phyloP scores from a whole-genome alignment of 805 yeast species.

The Teunomyces atbi region DNA sequence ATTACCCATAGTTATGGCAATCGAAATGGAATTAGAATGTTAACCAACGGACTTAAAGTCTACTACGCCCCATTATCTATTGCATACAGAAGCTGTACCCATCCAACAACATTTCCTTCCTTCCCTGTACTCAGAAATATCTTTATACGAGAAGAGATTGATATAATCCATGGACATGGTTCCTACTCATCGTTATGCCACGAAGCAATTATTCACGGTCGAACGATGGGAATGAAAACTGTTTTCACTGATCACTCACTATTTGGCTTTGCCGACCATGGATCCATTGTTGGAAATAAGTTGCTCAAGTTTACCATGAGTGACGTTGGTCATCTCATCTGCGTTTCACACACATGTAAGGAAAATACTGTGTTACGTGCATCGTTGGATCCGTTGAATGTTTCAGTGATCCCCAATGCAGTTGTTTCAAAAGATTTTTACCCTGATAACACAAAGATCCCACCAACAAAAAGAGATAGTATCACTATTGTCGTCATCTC shows the following conservation, averaged over 20 bases:
- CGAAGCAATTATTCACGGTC: constrained; percentile 88
- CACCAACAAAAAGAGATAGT: constrained; percentile 19
- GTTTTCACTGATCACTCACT: constrained; percentile 95
- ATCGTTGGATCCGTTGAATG: constrained; percentile 68
- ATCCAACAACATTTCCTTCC: constrained; percentile 85
- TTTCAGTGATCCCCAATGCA: constrained; percentile 95
- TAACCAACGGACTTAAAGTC: constrained; percentile 89
- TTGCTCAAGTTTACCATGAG: constrained; percentile 76
- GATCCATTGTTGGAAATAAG: constrained; percentile 83
- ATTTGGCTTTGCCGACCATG: constrained; percentile 88
- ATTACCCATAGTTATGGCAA: constrained; percentile 87
- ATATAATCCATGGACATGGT: constrained; percentile 95
- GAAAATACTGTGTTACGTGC: constrained; percentile 93
- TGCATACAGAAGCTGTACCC: constrained; percentile 77
- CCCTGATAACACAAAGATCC: constrained; percentile 33
- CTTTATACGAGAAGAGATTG: constrained; percentile 77
- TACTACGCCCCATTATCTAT: constrained; percentile 84
- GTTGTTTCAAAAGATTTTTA: constrained; percentile 78
- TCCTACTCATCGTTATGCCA: constrained; percentile 82
- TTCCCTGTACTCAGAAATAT: constrained; percentile 86
- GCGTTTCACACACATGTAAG: constrained; percentile 95
- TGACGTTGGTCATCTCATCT: constrained; percentile 89
- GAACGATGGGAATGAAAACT: constrained; percentile 88
- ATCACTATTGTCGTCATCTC: constrained; percentile 90
- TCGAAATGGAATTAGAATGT: constrained; percentile 74